A percentile compares a stretch with the other conserved stretches of the same genome.
These are phyloP conservation scores for Trichoderma asperelloides DNA, from an alignment of 495 filamentous ascomycete species.

Conservation along the genomic window DNA sequence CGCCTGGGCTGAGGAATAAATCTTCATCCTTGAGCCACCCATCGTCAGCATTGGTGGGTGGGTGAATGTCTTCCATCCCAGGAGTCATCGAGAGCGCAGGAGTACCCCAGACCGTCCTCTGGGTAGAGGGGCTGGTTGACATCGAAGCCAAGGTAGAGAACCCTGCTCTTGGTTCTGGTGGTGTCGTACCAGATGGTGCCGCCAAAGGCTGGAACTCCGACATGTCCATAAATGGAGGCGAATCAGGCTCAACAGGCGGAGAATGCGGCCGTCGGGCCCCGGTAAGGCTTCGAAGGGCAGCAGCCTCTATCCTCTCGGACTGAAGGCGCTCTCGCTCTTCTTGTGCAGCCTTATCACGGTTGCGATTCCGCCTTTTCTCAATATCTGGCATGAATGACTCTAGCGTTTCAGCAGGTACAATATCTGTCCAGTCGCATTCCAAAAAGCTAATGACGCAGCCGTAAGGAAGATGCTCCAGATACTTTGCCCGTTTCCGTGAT, in stretches of 20 bases:
- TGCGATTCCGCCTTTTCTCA: constrained; percentile 65
- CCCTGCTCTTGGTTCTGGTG: constrained; percentile 28
- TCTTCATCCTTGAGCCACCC: constrained; percentile 67
- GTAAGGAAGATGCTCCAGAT: constrained; percentile 81
- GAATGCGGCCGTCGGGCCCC: constrained; percentile 24
- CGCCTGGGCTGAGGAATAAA: constrained; percentile 25
- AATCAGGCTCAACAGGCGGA: constrained; percentile 28
- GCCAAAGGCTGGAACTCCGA: constrained; percentile 62
- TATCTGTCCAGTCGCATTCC: constrained; percentile 95
- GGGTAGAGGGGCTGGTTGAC: constrained; percentile 65
- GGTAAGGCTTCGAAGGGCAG: constrained; percentile 33
- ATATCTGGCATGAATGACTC: constrained; percentile 66
- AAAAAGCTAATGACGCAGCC: constrained; percentile 91
- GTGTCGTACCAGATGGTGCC: constrained; percentile 30
- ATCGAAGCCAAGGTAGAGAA: constrained; percentile 42
- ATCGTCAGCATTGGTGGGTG: constrained; percentile 45
- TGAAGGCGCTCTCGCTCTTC: constrained; percentile 87
- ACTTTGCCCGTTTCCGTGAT: constrained; percentile 77
- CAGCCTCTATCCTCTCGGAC: constrained; percentile 73
- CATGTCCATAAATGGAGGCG: constrained; percentile 28
- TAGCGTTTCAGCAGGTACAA: constrained; percentile 67
- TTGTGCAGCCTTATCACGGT: constrained; percentile 75
- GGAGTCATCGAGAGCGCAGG: constrained; percentile 48
- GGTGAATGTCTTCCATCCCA: constrained; percentile 28
- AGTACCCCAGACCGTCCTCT: constrained; percentile 85